Percentiles rank a stretch among this genome's conserved stretches.
phyloP scores from a whole-genome alignment of 2,329 filamentous ascomycete species.

The Colletotrichum sansevieriae region DNA sequence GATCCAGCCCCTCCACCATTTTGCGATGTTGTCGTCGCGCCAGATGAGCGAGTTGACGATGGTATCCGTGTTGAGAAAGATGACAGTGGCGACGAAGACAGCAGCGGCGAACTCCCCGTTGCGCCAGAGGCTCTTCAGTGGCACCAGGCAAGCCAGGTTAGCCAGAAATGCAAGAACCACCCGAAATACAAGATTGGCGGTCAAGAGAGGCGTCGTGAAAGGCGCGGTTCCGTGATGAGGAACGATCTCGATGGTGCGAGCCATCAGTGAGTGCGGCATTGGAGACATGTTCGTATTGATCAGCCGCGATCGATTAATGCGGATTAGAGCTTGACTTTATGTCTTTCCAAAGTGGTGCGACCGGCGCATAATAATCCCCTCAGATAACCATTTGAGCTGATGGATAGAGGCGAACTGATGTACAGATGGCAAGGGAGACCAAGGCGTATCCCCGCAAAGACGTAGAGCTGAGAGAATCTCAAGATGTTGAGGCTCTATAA shows the following conservation, averaged over 20 bases:
- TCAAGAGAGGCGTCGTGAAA: constrained; percentile 46
- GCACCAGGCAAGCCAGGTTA: constrained; percentile 63
- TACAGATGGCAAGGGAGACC: too few species aligned
- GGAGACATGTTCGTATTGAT: constrained; percentile 9
- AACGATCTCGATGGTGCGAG: constrained; percentile 7
- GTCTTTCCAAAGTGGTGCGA: constrained; percentile 2
- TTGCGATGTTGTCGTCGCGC: constrained; percentile 62
- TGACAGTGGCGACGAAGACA: constrained; percentile 61
- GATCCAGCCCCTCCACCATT: constrained; percentile 66
- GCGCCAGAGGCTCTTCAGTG: constrained; percentile 62
- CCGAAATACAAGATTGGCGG: constrained; percentile 63
- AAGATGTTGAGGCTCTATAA: too few species aligned
- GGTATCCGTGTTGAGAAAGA: constrained; percentile 62
- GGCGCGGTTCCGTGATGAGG: constrained; percentile 33
- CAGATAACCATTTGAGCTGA: not conserved
- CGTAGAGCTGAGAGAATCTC: too few species aligned
- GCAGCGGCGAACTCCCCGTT: constrained; percentile 68
- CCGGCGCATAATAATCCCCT: constrained; percentile 1
- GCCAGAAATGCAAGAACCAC: constrained; percentile 61
- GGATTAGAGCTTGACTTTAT: not conserved
- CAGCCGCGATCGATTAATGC: not conserved
- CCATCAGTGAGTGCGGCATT: not conserved
- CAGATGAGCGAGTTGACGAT: constrained; percentile 66
- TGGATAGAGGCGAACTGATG: not conserved
- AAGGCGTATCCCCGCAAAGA: too few species aligned